Base-by-base conservation (phyloP, 2,329 filamentous ascomycete species). In the Pseudopithomyces maydicus region DNA sequence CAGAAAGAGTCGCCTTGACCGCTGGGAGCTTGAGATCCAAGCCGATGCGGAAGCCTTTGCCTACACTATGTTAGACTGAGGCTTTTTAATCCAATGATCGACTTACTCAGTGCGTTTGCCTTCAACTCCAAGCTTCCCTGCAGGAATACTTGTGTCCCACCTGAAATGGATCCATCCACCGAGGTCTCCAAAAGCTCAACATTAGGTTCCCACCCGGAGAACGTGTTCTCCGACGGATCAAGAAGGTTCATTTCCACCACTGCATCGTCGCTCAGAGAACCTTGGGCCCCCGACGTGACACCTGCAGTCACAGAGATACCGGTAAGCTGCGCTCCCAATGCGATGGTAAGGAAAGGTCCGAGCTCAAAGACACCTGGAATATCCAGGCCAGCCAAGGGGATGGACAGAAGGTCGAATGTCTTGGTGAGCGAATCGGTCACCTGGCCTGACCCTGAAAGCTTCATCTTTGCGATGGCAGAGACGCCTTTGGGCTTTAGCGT, bases 301-400 rank as follows among this genome's bases (percentile, higher is more conserved):
- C 54, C 53, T 4, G 59, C 61, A 22, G 52, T 58, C 4, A 64
- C 20, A 5, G 54, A 35, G 11, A 63, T 53, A 4, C 47, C 57
- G 8, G 54, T 61, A 11, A 67, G 42, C 17, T 62, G 51, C 6
- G 62, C 55, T 1, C 65, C 65, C 39, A 66, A 49, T 12, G 59
- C 45, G 26, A 66, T 56, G 12, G 58, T 60, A 3, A 69, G 35
- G 49, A 60, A 61, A 6, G 64, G 66, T 6, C 66, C 66, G n/a
- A 69, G 32, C 6, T 64, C 58, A 10, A 69, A 46, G 33, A 69
- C 55, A 33, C 59, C 63, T 2, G 65, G 63, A 22, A 69, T 67
- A 3, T 41, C 56, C 10, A 69, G 47, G 10, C 54, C 63, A 23
- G 42, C 52, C 36, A 69, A 45, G 12, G 66, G 63, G 19, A 67